These are phyloP conservation scores for Nicotiana noctiflora DNA, from an alignment of 257 asterid species.

Conservation along the genomic window DNA sequence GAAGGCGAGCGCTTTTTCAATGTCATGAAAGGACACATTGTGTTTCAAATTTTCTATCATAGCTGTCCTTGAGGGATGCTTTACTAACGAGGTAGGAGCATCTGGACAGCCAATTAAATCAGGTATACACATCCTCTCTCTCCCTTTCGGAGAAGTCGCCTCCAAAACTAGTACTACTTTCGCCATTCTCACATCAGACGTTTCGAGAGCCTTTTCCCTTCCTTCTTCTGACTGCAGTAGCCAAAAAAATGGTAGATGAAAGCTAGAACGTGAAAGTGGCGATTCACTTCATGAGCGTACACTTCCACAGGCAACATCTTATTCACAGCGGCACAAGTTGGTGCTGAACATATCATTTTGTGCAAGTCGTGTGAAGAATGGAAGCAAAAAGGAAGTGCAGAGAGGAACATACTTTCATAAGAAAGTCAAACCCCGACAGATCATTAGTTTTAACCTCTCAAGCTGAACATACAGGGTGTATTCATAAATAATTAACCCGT, in stretches of 20 bases:
- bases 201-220: slow-evolving; percentile 26
- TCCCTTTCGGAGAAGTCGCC: slow-evolving; percentile 23
- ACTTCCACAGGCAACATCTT: not conserved
- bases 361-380: not conserved
- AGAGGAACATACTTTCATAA: too few relatives aligned
- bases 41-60: slow-evolving; percentile 30
- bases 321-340: not conserved
- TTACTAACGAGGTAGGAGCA: slow-evolving; percentile 41
- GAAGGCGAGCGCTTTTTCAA: slow-evolving; percentile 40
- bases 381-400: too few relatives aligned
- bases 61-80: slow-evolving; percentile 56
- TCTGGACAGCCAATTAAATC: slow-evolving; percentile 34
- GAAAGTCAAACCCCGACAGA: not conserved
- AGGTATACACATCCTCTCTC: slow-evolving; percentile 26
- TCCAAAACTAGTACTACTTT: slow-evolving; percentile 20
- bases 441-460: not conserved
- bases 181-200: not conserved
- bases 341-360: not conserved
- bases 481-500: not conserved
- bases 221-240: slow-evolving; percentile 41
- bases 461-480: not conserved
- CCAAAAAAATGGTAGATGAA: slow-evolving; percentile 10
- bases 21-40: slow-evolving; percentile 30
- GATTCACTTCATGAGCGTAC: not conserved
- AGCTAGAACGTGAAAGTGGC: slow-evolving; percentile 1